Conservation (phyloP, 2,329 filamentous ascomycete genomes). For the Alternaria postmessia region DNA sequence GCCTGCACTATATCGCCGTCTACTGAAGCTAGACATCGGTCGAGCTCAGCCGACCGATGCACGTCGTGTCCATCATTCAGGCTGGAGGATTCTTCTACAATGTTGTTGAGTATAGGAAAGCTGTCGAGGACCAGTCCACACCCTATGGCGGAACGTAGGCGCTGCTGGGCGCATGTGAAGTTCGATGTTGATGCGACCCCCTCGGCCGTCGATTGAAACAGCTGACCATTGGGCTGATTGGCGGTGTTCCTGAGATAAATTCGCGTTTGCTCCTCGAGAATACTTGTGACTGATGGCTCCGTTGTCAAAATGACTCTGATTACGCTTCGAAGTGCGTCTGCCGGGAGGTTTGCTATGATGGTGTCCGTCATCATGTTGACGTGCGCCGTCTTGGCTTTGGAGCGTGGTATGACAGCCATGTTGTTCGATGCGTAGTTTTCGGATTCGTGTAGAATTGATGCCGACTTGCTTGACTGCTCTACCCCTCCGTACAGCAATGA, state of each 20-base stretch:
- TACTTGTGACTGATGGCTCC: background rate
- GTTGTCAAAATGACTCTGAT: background rate
- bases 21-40: background rate
- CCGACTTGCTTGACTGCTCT: background rate
- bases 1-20: background rate
- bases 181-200: background rate
- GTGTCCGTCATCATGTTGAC: background rate
- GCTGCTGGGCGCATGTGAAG: background rate
- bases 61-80: background rate
- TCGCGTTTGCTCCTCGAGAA: background rate
- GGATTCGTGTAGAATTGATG: background rate
- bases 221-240: background rate
- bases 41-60: background rate
- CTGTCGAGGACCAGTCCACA: background rate
- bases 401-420: background rate
- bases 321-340: background rate
- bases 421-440: background rate
- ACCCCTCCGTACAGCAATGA: background rate
- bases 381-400: background rate
- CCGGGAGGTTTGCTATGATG: background rate
- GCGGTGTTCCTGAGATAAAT: background rate
- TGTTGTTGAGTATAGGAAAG: background rate
- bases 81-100: background rate
- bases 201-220: background rate
- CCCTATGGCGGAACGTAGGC: background rate